Percentiles rank a stretch among this genome's conserved stretches.
Evolutionary conservation across 352 stramenopile genomes (phyloP).

Genomic region (Globisporangium megalacanthum): DNA sequence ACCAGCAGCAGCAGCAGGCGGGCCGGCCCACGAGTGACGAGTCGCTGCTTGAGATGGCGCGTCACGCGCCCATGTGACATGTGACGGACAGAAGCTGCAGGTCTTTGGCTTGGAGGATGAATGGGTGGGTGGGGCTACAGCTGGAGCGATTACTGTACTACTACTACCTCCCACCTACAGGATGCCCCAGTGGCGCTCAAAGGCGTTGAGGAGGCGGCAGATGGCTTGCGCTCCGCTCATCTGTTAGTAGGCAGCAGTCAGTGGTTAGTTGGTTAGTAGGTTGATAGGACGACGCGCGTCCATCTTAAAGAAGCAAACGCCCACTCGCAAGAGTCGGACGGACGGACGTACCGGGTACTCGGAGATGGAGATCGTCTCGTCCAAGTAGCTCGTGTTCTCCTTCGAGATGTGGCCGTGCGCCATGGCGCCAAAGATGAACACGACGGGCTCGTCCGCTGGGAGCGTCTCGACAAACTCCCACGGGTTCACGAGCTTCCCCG

Average conservation of each 20-base stretch:
- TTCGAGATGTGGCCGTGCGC: slow-evolving; percentile 94
- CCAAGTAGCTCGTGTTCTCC: slow-evolving; percentile 97
- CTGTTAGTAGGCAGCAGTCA: slow-evolving; percentile 14
- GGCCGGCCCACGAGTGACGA: slow-evolving; percentile 91
- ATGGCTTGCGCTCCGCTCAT: slow-evolving; percentile 96
- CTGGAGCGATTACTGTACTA: not conserved
- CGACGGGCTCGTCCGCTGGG: slow-evolving; percentile 89
- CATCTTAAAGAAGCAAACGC: not conserved
- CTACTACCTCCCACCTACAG: slow-evolving; percentile 58
- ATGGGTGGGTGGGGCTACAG: not conserved
- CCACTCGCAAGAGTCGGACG: not conserved
- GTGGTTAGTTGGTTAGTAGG: not conserved
- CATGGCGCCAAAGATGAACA: slow-evolving; percentile 98
- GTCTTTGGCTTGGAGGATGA: not conserved
- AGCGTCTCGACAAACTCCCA: slow-evolving; percentile 92
- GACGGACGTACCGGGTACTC: slow-evolving; percentile 91
- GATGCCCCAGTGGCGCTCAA: slow-evolving; percentile 99
- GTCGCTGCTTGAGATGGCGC: slow-evolving; percentile 90
- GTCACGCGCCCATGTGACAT: slow-evolving; percentile 85
- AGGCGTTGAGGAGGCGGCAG: slow-evolving; percentile 93
- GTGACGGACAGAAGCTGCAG: slow-evolving; percentile 1
- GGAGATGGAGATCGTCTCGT: slow-evolving; percentile 96
- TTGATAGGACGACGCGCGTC: not conserved
- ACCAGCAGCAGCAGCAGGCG: slow-evolving; percentile 92
- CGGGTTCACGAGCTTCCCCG: slow-evolving; percentile 93